Evolutionary conservation across 1,139 yeast species (phyloP).

Genomic region (Meyerozyma smithsonii): DNA sequence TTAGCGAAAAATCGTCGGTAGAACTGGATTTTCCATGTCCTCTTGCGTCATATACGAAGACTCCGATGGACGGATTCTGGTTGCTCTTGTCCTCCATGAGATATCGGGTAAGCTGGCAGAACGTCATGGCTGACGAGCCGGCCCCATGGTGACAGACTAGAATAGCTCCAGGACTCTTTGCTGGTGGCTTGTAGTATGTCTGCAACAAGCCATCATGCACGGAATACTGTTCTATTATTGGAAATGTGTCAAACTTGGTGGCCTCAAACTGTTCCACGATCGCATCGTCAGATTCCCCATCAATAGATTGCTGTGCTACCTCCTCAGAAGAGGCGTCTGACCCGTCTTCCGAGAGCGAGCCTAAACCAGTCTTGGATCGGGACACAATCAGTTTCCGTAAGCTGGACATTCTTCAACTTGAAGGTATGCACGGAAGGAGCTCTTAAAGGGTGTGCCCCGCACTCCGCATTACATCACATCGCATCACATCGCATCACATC

Average conservation of each 20-base stretch:
- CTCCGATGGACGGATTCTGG: slow-evolving; percentile 38
- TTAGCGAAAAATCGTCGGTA: slow-evolving; percentile 42
- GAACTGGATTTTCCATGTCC: slow-evolving; percentile 67
- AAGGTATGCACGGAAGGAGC: neutral
- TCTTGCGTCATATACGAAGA: slow-evolving; percentile 70
- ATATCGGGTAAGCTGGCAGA: slow-evolving; percentile 43
- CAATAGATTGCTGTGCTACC: neutral
- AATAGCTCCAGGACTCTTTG: slow-evolving; percentile 40
- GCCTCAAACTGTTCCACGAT: neutral
- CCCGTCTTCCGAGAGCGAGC: neutral
- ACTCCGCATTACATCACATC: neutral
- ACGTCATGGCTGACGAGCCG: slow-evolving; percentile 82
- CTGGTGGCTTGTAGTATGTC: slow-evolving; percentile 59
- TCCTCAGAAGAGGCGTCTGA: neutral
- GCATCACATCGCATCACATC: neutral
- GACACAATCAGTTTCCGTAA: neutral
- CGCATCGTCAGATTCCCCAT: neutral
- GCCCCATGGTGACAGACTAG: slow-evolving; percentile 91
- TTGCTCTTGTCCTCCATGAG: slow-evolving; percentile 1
- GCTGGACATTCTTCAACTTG: slow-evolving; percentile 1
- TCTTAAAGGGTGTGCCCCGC: neutral
- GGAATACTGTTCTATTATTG: slow-evolving; percentile 10
- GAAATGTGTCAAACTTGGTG: slow-evolving; percentile 10
- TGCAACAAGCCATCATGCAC: slow-evolving; percentile 36
- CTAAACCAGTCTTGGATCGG: neutral